Percentiles rank a stretch among this genome's conserved stretches.
phyloP scores from a whole-genome alignment of 495 filamentous ascomycete species.

The Neurospora intermedia region DNA sequence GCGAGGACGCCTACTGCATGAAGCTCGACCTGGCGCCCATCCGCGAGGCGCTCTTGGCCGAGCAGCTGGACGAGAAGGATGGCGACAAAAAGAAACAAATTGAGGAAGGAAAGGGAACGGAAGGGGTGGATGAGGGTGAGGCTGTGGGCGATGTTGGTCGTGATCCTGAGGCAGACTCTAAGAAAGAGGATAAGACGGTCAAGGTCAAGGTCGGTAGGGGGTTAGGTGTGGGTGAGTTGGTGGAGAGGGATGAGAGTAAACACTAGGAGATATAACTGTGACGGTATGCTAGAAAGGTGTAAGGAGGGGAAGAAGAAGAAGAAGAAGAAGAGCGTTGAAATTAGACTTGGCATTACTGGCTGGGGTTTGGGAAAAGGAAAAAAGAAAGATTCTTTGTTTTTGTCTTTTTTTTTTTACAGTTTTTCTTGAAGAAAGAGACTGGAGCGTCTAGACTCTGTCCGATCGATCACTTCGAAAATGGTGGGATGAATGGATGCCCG shows the following conservation, averaged over 20 bases:
- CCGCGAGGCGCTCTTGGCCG: constrained; percentile 33
- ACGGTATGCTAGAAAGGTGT: too few species aligned
- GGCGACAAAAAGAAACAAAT: constrained; percentile 10
- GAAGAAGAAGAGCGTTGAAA: background rate
- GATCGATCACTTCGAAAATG: background rate
- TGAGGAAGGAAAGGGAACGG: background rate
- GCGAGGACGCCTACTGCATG: constrained; percentile 95
- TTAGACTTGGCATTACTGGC: background rate
- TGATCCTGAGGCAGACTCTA: constrained; percentile 19
- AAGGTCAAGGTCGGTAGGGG: constrained; percentile 72
- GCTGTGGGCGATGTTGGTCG: constrained; percentile 34
- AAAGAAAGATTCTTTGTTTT: background rate
- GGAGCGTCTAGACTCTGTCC: background rate
- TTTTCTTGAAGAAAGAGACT: background rate
- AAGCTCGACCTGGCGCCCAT: constrained; percentile 66
- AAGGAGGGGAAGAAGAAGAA: too few species aligned
- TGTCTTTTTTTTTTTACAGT: background rate
- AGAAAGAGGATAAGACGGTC: constrained; percentile 26
- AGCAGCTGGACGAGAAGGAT: constrained; percentile 26
- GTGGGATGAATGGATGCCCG: too few species aligned
- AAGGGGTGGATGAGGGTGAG: constrained; percentile 34
- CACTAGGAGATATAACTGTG: constrained; percentile 6
- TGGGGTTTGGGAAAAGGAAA: background rate
- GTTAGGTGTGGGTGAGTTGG: constrained; percentile 74
- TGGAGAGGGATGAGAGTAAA: constrained; percentile 65